Conservation (phyloP, 2,329 filamentous ascomycete genomes). For the Pyricularia grisea region DNA sequence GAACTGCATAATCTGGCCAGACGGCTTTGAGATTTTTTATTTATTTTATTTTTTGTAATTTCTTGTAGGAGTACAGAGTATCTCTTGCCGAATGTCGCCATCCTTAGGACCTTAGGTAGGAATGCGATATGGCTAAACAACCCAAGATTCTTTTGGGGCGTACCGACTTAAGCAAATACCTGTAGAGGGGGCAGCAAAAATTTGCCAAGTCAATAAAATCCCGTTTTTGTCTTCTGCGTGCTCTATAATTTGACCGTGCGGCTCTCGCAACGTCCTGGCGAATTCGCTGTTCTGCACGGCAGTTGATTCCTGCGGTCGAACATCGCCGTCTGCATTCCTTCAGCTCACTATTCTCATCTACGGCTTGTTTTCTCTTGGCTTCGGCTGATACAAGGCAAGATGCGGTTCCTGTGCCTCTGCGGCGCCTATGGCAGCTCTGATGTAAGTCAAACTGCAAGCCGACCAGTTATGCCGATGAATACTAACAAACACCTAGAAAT, state of each 20-base stretch:
- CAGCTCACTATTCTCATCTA: not conserved
- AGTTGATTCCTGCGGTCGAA: not conserved
- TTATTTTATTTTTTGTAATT: not conserved
- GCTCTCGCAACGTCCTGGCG: not conserved
- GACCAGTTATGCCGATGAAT: not conserved
- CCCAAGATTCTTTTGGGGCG: too few relatives aligned
- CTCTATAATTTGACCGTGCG: not conserved
- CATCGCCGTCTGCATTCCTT: not conserved
- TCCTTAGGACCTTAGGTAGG: not conserved
- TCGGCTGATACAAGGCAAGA: constrained; percentile 18
- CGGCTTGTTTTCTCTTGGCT: not conserved
- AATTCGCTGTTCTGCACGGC: not conserved
- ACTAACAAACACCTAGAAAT: constrained; percentile 29
- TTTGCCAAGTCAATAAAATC: not conserved
- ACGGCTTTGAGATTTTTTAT: not conserved
- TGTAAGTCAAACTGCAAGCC: not conserved
- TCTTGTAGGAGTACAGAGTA: not conserved
- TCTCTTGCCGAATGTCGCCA: too few relatives aligned
- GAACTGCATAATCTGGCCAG: not conserved
- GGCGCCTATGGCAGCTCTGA: constrained; percentile 48
- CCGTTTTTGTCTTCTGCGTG: not conserved
- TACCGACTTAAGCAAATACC: not conserved
- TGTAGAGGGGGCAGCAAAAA: not conserved
- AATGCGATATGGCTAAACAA: not conserved
- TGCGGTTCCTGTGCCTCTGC: constrained; percentile 49